These are phyloP conservation scores for Phialophora chinensis DNA, from an alignment of 2,329 filamentous ascomycete species.

Conservation along the genomic window DNA sequence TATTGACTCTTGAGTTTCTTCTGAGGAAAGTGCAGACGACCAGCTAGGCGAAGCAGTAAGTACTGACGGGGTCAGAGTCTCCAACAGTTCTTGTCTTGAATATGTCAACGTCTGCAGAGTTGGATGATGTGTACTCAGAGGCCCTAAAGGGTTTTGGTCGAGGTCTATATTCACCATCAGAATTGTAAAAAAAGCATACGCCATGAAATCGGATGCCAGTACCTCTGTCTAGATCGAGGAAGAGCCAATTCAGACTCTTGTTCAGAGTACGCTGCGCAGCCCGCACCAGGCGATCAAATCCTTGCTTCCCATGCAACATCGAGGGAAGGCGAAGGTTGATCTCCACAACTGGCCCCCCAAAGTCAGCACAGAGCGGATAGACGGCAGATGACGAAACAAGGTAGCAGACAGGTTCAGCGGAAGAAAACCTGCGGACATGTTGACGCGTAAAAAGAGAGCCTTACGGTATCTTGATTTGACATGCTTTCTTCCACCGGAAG, in stretches of 20 bases:
- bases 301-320: conserved; percentile 83
- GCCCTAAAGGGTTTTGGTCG: neutral
- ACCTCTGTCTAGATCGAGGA: conserved; percentile 24
- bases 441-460: conserved; percentile 1
- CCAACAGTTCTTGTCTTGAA: conserved; percentile 37
- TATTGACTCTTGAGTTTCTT: conserved; percentile 66
- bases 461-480: conserved; percentile 76
- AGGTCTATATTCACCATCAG: neutral
- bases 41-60: neutral
- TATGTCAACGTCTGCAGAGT: conserved; percentile 45
- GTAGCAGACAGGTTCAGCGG: neutral
- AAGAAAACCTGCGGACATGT: neutral
- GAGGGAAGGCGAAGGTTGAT: conserved; percentile 73
- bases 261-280: conserved; percentile 79
- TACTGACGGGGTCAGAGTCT: conserved; percentile 37
- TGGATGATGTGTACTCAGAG: conserved; percentile 43
- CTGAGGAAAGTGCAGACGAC: conserved; percentile 37
- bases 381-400: neutral
- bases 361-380: neutral
- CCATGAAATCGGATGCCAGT: neutral
- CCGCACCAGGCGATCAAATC: conserved; percentile 77
- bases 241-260: conserved; percentile 45
- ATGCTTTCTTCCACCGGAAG: conserved; percentile 63
- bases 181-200: neutral
- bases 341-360: conserved; percentile 68